Percentiles rank a stretch among this genome's conserved stretches.
phyloP scores from a whole-genome alignment of 148 eudicot genomes.

The Amaranthus hypochondriacus region DNA sequence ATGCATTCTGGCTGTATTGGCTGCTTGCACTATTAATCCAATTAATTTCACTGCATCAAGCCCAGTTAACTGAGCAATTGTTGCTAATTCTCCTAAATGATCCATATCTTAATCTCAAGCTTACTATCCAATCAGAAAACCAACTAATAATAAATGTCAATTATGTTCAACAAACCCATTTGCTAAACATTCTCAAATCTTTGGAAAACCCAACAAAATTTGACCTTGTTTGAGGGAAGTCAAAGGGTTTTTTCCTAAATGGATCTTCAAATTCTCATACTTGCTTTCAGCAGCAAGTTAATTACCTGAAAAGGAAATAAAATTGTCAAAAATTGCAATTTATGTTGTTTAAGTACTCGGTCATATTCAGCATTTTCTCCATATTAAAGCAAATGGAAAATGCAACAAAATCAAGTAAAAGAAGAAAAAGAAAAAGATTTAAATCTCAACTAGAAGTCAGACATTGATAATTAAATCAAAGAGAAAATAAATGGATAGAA shows the following conservation, averaged over 20 bases:
- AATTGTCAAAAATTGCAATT: conserved; percentile 5
- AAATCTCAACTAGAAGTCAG: conserved; percentile 22
- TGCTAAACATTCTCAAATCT: conserved; percentile 15
- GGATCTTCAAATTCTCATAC: conserved; percentile 10
- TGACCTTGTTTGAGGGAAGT: not conserved
- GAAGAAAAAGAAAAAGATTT: conserved; percentile 3
- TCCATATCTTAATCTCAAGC: conserved; percentile 39
- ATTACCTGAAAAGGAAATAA: conserved; percentile 15
- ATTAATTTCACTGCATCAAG: conserved; percentile 72
- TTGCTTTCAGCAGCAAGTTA: conserved; percentile 14
- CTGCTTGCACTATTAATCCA: conserved; percentile 77
- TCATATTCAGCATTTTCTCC: not conserved
- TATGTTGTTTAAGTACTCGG: not conserved
- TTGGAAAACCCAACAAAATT: not conserved
- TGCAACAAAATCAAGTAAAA: conserved; percentile 5
- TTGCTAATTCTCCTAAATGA: conserved; percentile 56
- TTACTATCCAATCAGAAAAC: too few species aligned
- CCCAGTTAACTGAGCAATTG: conserved; percentile 75
- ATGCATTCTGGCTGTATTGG: conserved; percentile 91
- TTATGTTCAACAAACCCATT: conserved; percentile 18
- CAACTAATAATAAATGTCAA: not conserved
- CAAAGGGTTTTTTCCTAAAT: not conserved
- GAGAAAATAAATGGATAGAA: not conserved
- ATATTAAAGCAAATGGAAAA: not conserved
- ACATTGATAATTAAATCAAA: not conserved